Evolutionary conservation across 768 basidiomycete genomes (phyloP), one percentile per base, ranked within the genome.

Genomic region (Cystofilobasidium bisporidii): DNA sequence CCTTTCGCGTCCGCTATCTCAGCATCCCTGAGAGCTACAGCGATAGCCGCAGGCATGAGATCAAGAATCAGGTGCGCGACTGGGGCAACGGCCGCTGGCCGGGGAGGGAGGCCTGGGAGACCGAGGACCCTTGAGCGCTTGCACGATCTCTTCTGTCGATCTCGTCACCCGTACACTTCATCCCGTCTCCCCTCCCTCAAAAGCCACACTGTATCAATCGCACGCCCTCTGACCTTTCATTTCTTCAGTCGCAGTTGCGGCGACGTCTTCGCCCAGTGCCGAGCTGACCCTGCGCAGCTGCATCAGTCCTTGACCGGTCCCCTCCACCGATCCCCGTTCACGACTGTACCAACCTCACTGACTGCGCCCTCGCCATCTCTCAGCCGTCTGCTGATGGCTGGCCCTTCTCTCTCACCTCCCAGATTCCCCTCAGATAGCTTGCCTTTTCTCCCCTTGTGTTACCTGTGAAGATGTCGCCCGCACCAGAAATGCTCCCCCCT

Each of bases 51-150:
- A 20, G 65, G 33, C 24, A 0, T 1, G 24, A 18, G 26, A 41
- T 61, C 15, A 32, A 18, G n/a, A 11, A 40, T 5, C 59, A 61
- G 33, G 24, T 67, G 14, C 32, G 47, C 20, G 30, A 26, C 26
- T 67, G 65, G 65, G 65, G 65, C 3, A 59, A 67, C 28, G 24
- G 22, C 3, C 40, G 28, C 10, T 67, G 58, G 48, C 65, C 65
- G 20, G 65, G 65, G 45, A 26, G 24, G 40, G 65, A 61, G 48
- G 33, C 18, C 15, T 67, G 65, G 65, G 65, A 67, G 65, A 22
- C 38, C 53, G 48, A 17, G 8, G 48, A 55, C 1, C n/a, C 32
- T 4, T 32, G 32, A 47, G 18, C 10, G 22, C 11, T 17, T 4
- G n/a, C n/a, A n/a, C n/a, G n/a, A n/a, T n/a, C n/a, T n/a, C n/a